Evolutionary conservation across 1,284 basidiomycete genomes (phyloP).

Genomic region (Austropuccinia psidii): DNA sequence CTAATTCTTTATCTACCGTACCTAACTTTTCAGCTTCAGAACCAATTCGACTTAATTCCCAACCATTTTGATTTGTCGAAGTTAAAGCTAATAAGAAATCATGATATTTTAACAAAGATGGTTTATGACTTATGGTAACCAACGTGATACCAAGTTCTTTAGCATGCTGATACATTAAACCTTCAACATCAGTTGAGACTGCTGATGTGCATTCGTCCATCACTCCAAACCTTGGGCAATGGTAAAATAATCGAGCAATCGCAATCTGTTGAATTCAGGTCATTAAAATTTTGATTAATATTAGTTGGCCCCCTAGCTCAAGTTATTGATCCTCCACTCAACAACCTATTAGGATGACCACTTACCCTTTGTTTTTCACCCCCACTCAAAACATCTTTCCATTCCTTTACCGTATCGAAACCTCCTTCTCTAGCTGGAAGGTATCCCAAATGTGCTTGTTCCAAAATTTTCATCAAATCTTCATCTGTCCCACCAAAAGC

Average conservation of each 20-base stretch:
- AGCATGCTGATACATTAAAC: constrained; percentile 87
- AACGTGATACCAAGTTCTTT: constrained; percentile 81
- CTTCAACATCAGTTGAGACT: constrained; percentile 92
- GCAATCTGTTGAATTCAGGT: constrained; percentile 59
- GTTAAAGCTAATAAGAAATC: constrained; percentile 65
- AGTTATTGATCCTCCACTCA: not conserved
- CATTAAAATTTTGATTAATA: not conserved
- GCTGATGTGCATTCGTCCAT: constrained; percentile 83
- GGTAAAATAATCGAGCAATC: constrained; percentile 75
- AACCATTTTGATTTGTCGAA: constrained; percentile 58
- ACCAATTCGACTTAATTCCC: constrained; percentile 64
- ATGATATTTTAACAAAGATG: constrained; percentile 73
- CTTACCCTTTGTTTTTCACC: constrained; percentile 86
- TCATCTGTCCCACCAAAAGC: constrained; percentile 58
- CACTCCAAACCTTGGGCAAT: constrained; percentile 60
- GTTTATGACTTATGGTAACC: constrained; percentile 80
- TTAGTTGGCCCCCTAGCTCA: not conserved
- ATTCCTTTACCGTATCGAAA: constrained; percentile 82
- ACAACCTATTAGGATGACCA: constrained; percentile 17
- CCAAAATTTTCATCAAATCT: constrained; percentile 65
- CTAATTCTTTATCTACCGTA: constrained; percentile 53
- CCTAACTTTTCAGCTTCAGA: constrained; percentile 62
- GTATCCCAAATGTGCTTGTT: constrained; percentile 75
- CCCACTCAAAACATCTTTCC: constrained; percentile 83
- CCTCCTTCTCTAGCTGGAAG: constrained; percentile 81